Base-by-base conservation (phyloP, 2,329 filamentous ascomycete genomes). In the Phoma sp. region DNA sequence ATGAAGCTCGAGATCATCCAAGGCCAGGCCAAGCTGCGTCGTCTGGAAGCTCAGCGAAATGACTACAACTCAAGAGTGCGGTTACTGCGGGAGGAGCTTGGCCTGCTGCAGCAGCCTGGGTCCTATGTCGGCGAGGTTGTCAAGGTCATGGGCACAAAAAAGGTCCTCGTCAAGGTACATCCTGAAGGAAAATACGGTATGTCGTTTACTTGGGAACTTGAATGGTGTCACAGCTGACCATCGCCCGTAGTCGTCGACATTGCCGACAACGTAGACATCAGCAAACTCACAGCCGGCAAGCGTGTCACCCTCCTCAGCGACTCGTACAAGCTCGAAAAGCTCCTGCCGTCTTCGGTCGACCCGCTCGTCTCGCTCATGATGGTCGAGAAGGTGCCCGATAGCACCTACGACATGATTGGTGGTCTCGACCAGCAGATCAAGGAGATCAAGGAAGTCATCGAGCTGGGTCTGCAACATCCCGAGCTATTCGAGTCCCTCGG, bases 1-100 rank as follows among this genome's bases (percentile, higher is more conserved):
- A 96, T 98, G 91, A 98, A 98, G 89, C 92, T 99, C 77, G 93
- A 99, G 86, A 99, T 99, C 76, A 93, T 99, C 77, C 93, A 98
- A 80, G 93, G 95, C 51, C 95, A 99, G 81, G 93, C 95, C 51
- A 92, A 96, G 53, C 84, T 99, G 60, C 90, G 95, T 67, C 88
- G 95, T 74, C 86, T 99, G 68, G 95, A 99, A 83, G 95, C 95
- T 67, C 96, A 99, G 79, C 88, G 95, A 66, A 99, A 99, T 74
- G 95, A 99, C 80, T 98, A 98, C 85, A 99, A 99, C 83, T 98
- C 95, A 56, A 87, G 95, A 74, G 95, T 99, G 70, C 91, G 95
- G 59, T 83, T 99, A 78, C 81, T 99, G 71, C 86, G 95, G 68
- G 95, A 99, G 81, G 95, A 99, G 82, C 85, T 99, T 18, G 95